Evolutionary conservation across 345 rosid genomes (phyloP), one percentile per base, ranked within the genome.

Genomic region (Bruguiera gymnorhiza): DNA sequence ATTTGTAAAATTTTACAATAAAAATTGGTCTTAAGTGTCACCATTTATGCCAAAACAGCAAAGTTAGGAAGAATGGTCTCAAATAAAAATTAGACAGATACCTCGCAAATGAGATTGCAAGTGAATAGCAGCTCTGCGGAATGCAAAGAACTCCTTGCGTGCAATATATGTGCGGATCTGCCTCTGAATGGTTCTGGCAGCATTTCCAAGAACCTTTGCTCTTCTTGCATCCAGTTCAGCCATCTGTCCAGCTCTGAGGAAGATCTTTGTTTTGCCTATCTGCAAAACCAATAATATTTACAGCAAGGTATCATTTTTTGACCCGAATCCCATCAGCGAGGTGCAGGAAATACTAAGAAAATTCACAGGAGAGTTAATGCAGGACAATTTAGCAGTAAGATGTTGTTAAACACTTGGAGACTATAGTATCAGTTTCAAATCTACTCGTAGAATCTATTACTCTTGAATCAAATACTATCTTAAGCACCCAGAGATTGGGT

Each of bases 231-330:
- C 99, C 80, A 95, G 79, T 79, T 92, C 96, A 69, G 99, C 99
- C 99, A 95, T 95, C 84, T 95, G 99, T 71, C 99, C 99, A 69
- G 99, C 99, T 83, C 99, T 88, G 24, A 95, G 89, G 84, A 95
- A 95, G 62, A 95, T 90, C 78, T 95, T 92, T 43, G 84, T 78
- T 86, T 92, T 95, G 60, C 99, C 99, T 77, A 95, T 75, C 99
- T 95, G 88, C 83, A 72, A 65, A 71, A 51, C 29, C 73, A 78
- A 66, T 73, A 58, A 72, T 60, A 57, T 78, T 63, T 43, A 43
- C 18, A 43, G 4, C 50, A 43, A 3, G 18, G 18, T 43, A 43
- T 7, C 19, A 43, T 43, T 13, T 43, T 43, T 43, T 37, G 18
- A 13, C 50, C 15, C 19, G 0, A 43, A 43, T 13, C 50, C 50